A percentile compares a stretch with the other conserved stretches of the same genome.
phyloP scores from a whole-genome alignment of 2,329 filamentous ascomycete species.

The Uncinocarpus reesii region DNA sequence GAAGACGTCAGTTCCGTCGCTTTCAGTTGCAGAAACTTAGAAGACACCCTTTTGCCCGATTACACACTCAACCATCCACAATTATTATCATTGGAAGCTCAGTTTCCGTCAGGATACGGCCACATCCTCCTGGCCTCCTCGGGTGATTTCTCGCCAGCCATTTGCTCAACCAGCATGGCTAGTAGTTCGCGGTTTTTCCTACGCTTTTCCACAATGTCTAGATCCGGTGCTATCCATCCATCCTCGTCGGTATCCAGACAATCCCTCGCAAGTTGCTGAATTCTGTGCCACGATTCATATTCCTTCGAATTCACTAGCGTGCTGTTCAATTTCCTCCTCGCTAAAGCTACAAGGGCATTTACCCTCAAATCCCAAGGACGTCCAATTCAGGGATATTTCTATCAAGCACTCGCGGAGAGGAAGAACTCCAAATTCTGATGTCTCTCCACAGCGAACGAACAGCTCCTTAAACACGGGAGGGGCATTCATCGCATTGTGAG shows the following conservation, averaged over 20 bases:
- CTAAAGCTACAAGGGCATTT: slow-evolving; percentile 10
- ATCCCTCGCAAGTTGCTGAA: slow-evolving; percentile 18
- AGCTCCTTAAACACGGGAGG: slow-evolving; percentile 1
- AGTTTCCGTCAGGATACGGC: too few species aligned
- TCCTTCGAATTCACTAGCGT: background rate
- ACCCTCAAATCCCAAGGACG: slow-evolving; percentile 1
- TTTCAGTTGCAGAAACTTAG: too few species aligned
- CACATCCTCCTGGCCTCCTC: slow-evolving; percentile 1
- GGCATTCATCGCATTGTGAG: background rate
- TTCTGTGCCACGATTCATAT: slow-evolving; percentile 14
- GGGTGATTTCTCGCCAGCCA: background rate
- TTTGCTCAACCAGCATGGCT: background rate
- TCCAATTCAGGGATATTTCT: slow-evolving; percentile 17
- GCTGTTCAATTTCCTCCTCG: slow-evolving; percentile 1
- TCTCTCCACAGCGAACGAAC: slow-evolving; percentile 15
- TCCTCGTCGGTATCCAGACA: slow-evolving; percentile 28
- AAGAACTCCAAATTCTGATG: slow-evolving; percentile 22
- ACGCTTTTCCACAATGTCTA: slow-evolving; percentile 19
- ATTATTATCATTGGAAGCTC: too few species aligned
- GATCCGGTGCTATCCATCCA: slow-evolving; percentile 27
- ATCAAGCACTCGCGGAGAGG: slow-evolving; percentile 24
- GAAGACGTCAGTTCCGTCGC: too few species aligned
- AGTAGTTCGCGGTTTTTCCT: background rate
- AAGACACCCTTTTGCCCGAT: too few species aligned
- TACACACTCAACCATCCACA: too few species aligned